Evolutionary conservation across 257 asterid genomes (phyloP).

Genomic region (Nicotiana tabacum): DNA sequence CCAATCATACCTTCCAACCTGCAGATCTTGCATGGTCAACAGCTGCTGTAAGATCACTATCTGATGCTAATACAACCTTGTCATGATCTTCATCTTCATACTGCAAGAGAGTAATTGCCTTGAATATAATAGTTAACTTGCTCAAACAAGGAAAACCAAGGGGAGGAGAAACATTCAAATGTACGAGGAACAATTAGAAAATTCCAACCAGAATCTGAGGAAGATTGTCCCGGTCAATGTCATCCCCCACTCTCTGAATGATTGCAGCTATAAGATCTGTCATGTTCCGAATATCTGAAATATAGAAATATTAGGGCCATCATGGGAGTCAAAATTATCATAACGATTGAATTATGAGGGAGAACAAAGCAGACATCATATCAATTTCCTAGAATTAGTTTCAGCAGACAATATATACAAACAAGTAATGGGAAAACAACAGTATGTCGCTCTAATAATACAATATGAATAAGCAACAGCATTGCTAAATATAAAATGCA

Average conservation of each 20-base stretch:
- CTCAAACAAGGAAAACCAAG: conserved; percentile 3
- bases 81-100: conserved; percentile 95
- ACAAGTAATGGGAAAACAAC: neutral
- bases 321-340: neutral
- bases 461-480: neutral
- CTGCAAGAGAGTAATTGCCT: conserved; percentile 30
- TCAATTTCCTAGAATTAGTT: neutral
- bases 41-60: conserved; percentile 88
- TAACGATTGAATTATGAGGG: neutral
- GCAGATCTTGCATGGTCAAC: conserved; percentile 75
- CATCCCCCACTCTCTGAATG: conserved; percentile 89
- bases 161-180: neutral
- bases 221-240: conserved; percentile 75
- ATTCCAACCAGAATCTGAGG: conserved; percentile 80
- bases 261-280: conserved; percentile 72
- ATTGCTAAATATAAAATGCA: neutral
- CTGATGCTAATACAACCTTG: conserved; percentile 84
- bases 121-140: neutral
- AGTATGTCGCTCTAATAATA: neutral
- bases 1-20: conserved; percentile 80
- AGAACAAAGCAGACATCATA: neutral
- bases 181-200: neutral
- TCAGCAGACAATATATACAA: neutral
- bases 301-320: neutral
- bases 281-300: conserved; percentile 61